Evolutionary conservation across 2,329 filamentous ascomycete species (phyloP).

Genomic region (Claviceps capensis): DNA sequence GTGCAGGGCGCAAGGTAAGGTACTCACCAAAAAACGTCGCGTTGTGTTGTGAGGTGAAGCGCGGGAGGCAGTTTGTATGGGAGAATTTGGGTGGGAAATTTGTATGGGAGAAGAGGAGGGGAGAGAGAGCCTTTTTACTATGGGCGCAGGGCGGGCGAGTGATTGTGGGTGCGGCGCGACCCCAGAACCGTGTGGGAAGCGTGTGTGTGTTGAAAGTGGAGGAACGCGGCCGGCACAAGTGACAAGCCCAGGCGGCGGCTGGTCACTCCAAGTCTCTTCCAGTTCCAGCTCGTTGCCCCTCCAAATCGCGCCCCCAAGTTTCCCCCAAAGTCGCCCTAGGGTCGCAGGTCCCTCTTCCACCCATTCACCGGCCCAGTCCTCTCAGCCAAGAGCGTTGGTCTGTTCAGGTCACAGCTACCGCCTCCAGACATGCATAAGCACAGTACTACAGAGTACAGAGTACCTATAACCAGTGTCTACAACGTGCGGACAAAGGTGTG

Average conservation of each 20-base stretch:
- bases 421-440: neutral
- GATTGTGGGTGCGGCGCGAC: constrained; percentile 36
- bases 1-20: constrained; percentile 19
- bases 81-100: constrained; percentile 41
- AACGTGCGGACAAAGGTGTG: too few species aligned
- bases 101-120: constrained; percentile 47
- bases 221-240: constrained; percentile 15
- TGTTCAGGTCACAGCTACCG: constrained; percentile 1
- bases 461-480: too few species aligned
- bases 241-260: too few species aligned
- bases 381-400: neutral
- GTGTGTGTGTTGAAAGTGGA: constrained; percentile 10
- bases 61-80: constrained; percentile 32
- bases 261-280: neutral
- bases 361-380: constrained; percentile 1
- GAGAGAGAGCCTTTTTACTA: constrained; percentile 47
- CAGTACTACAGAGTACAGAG: too few species aligned
- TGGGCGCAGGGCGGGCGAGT: constrained; percentile 31
- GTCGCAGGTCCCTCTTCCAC: neutral
- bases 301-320: neutral
- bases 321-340: neutral
- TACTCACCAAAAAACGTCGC: constrained; percentile 35
- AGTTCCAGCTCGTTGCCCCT: too few species aligned
- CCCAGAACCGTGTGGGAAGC: constrained; percentile 15
- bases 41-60: constrained; percentile 28